Evolutionary conservation across 108 stramenopile genomes (phyloP).

Genomic region (Halocafeteria seosinensis): DNA sequence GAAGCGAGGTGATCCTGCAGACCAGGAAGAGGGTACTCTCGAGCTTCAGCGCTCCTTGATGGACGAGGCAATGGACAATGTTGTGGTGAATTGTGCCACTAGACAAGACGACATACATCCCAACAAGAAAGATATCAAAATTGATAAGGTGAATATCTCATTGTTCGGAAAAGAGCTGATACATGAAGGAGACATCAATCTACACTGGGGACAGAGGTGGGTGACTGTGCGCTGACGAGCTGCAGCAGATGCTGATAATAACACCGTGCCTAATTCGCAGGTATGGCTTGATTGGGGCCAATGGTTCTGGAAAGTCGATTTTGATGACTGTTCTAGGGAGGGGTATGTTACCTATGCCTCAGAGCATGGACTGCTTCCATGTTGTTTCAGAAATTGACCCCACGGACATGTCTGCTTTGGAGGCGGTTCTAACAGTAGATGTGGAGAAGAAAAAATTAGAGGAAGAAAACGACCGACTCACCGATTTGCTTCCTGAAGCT

Average conservation of each 20-base stretch:
- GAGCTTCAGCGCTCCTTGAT: not conserved
- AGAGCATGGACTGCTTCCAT: slow-evolving; percentile 82
- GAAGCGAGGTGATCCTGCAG: no score
- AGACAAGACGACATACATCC: slow-evolving; percentile 31
- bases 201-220: slow-evolving; percentile 78
- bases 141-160: slow-evolving; percentile 72
- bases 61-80: slow-evolving; percentile 5
- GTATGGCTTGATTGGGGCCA: slow-evolving; percentile 53
- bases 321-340: slow-evolving; percentile 72
- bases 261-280: slow-evolving; percentile 38
- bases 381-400: slow-evolving; percentile 83
- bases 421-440: slow-evolving; percentile 94
- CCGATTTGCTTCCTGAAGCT: slow-evolving; percentile 48
- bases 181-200: slow-evolving; percentile 66
- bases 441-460: slow-evolving; percentile 66
- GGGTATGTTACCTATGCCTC: slow-evolving; percentile 78
- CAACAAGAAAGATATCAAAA: slow-evolving; percentile 71
- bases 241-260: no score
- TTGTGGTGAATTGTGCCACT: not conserved
- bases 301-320: slow-evolving; percentile 63
- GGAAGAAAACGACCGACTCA: slow-evolving; percentile 68
- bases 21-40: no score
- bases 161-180: slow-evolving; percentile 72
- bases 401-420: slow-evolving; percentile 68
- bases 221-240: no score